Evolutionary conservation across 176 grass and related monocot genomes (phyloP).

Genomic region (Aegilops umbellulata): DNA sequence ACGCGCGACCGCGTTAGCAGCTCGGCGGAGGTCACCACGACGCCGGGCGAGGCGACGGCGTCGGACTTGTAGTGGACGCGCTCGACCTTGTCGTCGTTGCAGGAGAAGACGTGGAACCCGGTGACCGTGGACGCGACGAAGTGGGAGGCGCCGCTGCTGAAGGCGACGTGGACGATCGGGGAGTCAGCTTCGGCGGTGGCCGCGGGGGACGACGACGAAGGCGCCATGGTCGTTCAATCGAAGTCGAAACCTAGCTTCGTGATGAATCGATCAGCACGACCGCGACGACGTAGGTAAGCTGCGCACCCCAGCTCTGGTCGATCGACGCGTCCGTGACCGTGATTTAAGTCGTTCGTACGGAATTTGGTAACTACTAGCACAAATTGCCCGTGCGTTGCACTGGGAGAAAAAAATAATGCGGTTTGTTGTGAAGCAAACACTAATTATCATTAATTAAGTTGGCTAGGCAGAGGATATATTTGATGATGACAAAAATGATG

Average conservation of each 20-base stretch:
- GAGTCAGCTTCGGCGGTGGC: neutral
- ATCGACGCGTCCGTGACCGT: no score
- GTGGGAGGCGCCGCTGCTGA: conserved; percentile 55
- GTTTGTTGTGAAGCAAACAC: no score
- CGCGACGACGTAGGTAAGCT: no score
- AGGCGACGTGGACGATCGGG: conserved; percentile 53
- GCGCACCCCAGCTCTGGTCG: no score
- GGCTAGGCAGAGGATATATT: no score
- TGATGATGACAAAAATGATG: no score
- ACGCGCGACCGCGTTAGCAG: neutral
- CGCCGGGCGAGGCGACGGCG: conserved; percentile 19
- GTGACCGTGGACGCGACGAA: conserved; percentile 48
- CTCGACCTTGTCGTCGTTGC: conserved; percentile 31
- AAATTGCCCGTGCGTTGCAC: no score
- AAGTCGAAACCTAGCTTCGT: neutral
- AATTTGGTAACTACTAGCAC: no score
- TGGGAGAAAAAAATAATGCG: no score
- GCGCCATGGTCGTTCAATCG: neutral
- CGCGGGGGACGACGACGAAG: neutral
- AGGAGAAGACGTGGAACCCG: conserved; percentile 56
- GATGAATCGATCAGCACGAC: no score
- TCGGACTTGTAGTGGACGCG: conserved; percentile 12
- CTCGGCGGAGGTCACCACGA: conserved; percentile 10
- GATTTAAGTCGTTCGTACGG: no score
- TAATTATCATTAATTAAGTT: no score